phyloP scores from a whole-genome alignment of 1,284 basidiomycete species.

The Microbotryum lychnidis-dioicae region DNA sequence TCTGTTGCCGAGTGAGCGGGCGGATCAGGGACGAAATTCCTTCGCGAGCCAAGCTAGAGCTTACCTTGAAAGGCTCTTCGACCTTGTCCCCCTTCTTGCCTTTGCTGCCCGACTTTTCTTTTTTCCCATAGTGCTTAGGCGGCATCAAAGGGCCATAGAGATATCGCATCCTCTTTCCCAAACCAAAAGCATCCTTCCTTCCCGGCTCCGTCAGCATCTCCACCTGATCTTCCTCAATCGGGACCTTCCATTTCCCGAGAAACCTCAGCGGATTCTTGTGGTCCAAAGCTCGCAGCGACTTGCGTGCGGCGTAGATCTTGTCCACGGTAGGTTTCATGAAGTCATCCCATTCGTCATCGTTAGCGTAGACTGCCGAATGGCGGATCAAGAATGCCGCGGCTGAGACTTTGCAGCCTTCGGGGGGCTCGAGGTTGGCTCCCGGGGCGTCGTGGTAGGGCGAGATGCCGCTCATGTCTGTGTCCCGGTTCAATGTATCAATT shows the following conservation, averaged over 20 bases:
- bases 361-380: slow-evolving; percentile 43
- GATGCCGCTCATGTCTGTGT: slow-evolving; percentile 25
- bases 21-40: background rate
- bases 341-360: slow-evolving; percentile 44
- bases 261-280: slow-evolving; percentile 37
- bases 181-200: slow-evolving; percentile 38
- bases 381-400: slow-evolving; percentile 35
- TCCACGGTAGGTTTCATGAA: slow-evolving; percentile 44
- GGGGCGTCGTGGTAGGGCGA: slow-evolving; percentile 35
- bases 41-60: background rate
- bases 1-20: slow-evolving; percentile 9
- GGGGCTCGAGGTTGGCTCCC: slow-evolving; percentile 26
- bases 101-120: slow-evolving; percentile 22
- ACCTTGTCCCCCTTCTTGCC: slow-evolving; percentile 19
- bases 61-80: slow-evolving; percentile 35
- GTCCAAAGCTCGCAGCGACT: slow-evolving; percentile 24
- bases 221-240: slow-evolving; percentile 58
- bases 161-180: slow-evolving; percentile 40
- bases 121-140: slow-evolving; percentile 27
- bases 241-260: slow-evolving; percentile 40
- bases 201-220: slow-evolving; percentile 54
- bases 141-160: slow-evolving; percentile 42
- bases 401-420: slow-evolving; percentile 30
- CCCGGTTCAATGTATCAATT: background rate
- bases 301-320: slow-evolving; percentile 33